Conservation (phyloP, 169 alveolate species). For the Plasmodium berghei region DNA sequence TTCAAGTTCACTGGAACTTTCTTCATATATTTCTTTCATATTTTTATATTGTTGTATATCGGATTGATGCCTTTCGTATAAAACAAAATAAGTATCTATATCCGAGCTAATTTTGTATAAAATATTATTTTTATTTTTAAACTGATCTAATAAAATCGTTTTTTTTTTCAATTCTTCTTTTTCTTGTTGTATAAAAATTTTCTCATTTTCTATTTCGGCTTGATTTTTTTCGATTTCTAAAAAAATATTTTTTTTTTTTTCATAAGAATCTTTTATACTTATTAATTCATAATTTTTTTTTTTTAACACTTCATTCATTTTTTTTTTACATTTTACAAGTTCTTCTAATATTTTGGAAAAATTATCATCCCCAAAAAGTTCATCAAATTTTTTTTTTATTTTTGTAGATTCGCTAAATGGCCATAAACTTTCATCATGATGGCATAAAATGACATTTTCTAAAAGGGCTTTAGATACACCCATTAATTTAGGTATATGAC, state of each 20-base stretch:
- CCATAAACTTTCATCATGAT: slow-evolving; percentile 98
- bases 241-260: slow-evolving; percentile 19
- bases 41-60: slow-evolving; percentile 24
- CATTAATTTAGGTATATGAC: slow-evolving; percentile 94
- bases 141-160: slow-evolving; percentile 6
- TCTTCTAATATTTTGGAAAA: slow-evolving; percentile 81
- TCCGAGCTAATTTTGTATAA: slow-evolving; percentile 18
- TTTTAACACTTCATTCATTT: slow-evolving; percentile 43
- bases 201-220: slow-evolving; percentile 59
- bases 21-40: slow-evolving; percentile 57
- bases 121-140: slow-evolving; percentile 27
- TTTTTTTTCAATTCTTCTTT: slow-evolving; percentile 35
- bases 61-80: slow-evolving; percentile 18
- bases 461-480: slow-evolving; percentile 94
- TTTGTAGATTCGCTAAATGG: slow-evolving; percentile 94
- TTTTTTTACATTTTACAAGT: slow-evolving; percentile 67
- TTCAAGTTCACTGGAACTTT: slow-evolving; percentile 25
- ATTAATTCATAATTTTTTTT: slow-evolving; percentile 73
- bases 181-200: slow-evolving; percentile 53
- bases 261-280: slow-evolving; percentile 12
- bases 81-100: slow-evolving; percentile 33
- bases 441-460: slow-evolving; percentile 97
- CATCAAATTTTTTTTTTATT: slow-evolving; percentile 97
- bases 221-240: slow-evolving; percentile 45
- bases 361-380: slow-evolving; percentile 91